Conservation (phyloP, 306 rosid species). For the Calophaca sinica region DNA sequence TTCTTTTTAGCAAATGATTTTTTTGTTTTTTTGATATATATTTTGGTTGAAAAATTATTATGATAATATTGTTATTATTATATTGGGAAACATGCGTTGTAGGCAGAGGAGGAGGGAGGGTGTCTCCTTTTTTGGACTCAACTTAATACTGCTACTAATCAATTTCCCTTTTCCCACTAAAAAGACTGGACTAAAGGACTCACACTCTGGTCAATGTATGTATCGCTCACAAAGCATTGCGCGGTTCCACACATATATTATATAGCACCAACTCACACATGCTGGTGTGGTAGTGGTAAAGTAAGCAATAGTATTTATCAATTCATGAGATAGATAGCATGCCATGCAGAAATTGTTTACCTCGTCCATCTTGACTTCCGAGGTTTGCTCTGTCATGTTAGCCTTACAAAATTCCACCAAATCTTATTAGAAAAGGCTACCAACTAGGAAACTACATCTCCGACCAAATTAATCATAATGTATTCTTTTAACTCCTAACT, state of each 20-base stretch:
- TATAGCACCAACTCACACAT: too few relatives aligned
- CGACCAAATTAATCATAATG: slow-evolving; percentile 5
- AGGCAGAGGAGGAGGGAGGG: not conserved
- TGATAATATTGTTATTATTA: too few relatives aligned
- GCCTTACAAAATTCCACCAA: slow-evolving; percentile 11
- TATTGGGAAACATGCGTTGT: too few relatives aligned
- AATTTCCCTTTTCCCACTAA: not conserved
- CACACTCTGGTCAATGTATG: not conserved
- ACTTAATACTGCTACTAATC: not conserved
- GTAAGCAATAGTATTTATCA: too few relatives aligned
- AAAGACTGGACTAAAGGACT: too few relatives aligned
- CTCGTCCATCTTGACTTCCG: slow-evolving; percentile 2
- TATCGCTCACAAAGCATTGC: not conserved
- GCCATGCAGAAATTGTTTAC: slow-evolving; percentile 42
- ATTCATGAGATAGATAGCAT: not conserved
- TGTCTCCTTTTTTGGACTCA: not conserved
- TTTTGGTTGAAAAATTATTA: too few relatives aligned
- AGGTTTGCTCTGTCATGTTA: not conserved
- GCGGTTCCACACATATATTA: not conserved
- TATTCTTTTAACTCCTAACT: too few relatives aligned
- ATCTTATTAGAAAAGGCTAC: slow-evolving; percentile 29
- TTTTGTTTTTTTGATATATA: too few relatives aligned
- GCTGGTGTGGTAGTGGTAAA: too few relatives aligned
- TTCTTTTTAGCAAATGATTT: too few relatives aligned
- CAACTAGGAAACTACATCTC: slow-evolving; percentile 10